Evolutionary conservation across 306 rosid species (phyloP), one percentile per base, ranked within the genome.

Genomic region (Prunus salicina): DNA sequence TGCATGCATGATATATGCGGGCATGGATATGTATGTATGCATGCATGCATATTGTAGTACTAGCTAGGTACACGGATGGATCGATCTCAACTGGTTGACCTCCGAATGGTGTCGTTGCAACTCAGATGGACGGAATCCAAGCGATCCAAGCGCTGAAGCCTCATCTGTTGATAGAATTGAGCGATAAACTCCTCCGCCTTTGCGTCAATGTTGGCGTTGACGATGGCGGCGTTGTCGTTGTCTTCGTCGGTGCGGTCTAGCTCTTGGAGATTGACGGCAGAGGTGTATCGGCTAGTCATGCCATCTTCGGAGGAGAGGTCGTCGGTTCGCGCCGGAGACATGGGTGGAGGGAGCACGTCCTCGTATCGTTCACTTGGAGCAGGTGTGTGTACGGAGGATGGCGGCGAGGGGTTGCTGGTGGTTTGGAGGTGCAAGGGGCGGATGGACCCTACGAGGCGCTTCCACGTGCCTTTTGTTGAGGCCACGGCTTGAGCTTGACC

Each of bases 131-230:
- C 45, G 14, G 74, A 73, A 46, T 85, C 25, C 78, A 63, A 3
- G 18, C 83, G 87, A 46, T 85, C 25, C 78, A 63, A 4, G 15
- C 83, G 87, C 64, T 94, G 97, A 81, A 88, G 76, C 80, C 27
- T 86, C 80, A 93, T 93, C 61, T 93, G 85, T 16, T 80, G 4
- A 15, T 93, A 93, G 78, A 93, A 91, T 16, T 82, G 86, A 43
- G 94, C 88, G 19, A 93, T 93, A 74, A 90, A 91, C 71, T 85
- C 89, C 3, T 93, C 97, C 1, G 96, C 98, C 74, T 86, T 93
- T 5, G 64, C 79, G 76, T 93, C 97, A 49, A 93, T 89, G 86
- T 66, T 85, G 3, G n/a, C 20, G 2, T 7, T 13, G 1, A 47
- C 30, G 27, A 7, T 22, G 11, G 63, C 41, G 28, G 10, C 20